phyloP scores from a whole-genome alignment of 225 moss, liverwort and hornwort species.

The Neckera pumila region DNA sequence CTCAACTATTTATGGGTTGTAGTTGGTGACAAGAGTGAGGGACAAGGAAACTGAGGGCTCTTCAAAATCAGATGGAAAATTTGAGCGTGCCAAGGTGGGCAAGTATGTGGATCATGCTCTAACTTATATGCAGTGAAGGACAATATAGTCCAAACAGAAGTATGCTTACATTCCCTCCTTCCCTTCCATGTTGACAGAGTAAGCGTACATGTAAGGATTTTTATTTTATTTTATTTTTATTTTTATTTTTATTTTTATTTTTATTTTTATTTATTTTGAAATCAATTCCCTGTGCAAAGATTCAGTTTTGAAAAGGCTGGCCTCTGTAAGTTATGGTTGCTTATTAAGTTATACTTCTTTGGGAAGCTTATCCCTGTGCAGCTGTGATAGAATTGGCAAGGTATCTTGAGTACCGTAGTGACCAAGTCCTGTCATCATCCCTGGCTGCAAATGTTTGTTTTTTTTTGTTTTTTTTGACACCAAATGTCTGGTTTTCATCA shows the following conservation, averaged over 20 bases:
- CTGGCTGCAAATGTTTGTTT: background rate
- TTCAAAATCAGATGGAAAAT: background rate
- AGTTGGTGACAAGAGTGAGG: too few relatives aligned
- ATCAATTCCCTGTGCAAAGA: background rate
- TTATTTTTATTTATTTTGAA: too few relatives aligned
- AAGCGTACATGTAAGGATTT: too few relatives aligned
- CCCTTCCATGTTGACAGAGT: background rate
- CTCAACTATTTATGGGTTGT: accelerated
- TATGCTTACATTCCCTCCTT: background rate
- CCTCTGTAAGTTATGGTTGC: background rate
- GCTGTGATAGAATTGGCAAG: background rate
- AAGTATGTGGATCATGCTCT: background rate
- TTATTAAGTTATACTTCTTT: too few relatives aligned
- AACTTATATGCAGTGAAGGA: background rate
- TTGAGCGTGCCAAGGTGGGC: accelerated
- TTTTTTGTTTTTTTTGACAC: too few relatives aligned
- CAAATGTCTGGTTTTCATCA: background rate
- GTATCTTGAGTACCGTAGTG: background rate
- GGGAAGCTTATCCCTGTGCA: background rate
- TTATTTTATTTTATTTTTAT: too few relatives aligned
- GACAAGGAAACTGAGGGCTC: too few relatives aligned
- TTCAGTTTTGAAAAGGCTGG: background rate
- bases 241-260: too few relatives aligned
- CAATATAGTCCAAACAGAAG: background rate
- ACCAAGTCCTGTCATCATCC: background rate